These are phyloP conservation scores for Yamadazyma sp. DNA, from an alignment of 1,139 yeast species.

Conservation along the genomic window DNA sequence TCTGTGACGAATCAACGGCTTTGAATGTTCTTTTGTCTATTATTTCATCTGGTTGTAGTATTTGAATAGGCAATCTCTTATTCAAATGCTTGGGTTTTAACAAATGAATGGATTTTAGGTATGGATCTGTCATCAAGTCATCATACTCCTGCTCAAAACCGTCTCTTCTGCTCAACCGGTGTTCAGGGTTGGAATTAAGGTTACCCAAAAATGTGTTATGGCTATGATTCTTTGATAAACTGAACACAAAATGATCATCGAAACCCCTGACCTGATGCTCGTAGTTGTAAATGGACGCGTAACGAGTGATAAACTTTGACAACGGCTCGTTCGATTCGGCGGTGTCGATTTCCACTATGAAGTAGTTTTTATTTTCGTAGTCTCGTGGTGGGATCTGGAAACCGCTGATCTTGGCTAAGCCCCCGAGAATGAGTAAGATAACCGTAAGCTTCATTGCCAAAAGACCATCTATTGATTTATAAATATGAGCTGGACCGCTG, in stretches of 20 bases:
- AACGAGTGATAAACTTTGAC: slow-evolving; percentile 29
- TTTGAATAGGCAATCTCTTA: slow-evolving; percentile 46
- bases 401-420: slow-evolving; percentile 8
- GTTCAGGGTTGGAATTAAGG: slow-evolving; percentile 29
- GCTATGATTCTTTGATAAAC: slow-evolving; percentile 40
- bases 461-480: neutral
- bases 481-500: neutral
- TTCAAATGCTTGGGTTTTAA: slow-evolving; percentile 47
- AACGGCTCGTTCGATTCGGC: slow-evolving; percentile 25
- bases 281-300: slow-evolving; percentile 38
- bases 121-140: slow-evolving; percentile 23
- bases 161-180: slow-evolving; percentile 26
- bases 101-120: slow-evolving; percentile 47
- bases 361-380: slow-evolving; percentile 46
- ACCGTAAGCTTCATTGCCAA: slow-evolving; percentile 6
- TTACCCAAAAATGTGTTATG: slow-evolving; percentile 39
- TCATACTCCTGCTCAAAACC: slow-evolving; percentile 30
- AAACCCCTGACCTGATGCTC: slow-evolving; percentile 63
- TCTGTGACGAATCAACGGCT: slow-evolving; percentile 49
- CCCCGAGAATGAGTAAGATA: slow-evolving; percentile 6
- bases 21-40: slow-evolving; percentile 14
- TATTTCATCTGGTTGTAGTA: slow-evolving; percentile 15
- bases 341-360: slow-evolving; percentile 56
- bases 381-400: slow-evolving; percentile 32
- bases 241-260: slow-evolving; percentile 62